These are phyloP conservation scores for Dryas drummondii DNA, from an alignment of 306 rosid species.

Conservation along the genomic window DNA sequence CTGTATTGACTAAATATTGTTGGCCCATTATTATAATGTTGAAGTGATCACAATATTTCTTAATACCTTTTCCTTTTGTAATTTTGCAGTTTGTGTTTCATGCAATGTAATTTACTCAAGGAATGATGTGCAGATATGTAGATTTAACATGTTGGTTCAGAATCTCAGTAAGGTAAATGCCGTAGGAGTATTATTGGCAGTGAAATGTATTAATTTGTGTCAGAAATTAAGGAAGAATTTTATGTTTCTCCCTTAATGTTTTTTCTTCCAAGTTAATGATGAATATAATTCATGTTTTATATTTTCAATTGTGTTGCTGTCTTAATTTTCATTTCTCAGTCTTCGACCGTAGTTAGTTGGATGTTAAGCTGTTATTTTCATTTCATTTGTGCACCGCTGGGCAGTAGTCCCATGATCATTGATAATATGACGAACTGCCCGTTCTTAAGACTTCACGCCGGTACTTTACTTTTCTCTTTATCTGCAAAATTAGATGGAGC, in stretches of 20 bases:
- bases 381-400: background rate
- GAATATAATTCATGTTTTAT: constrained; percentile 7
- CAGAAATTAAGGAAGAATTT: constrained; percentile 1
- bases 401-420: too few species aligned
- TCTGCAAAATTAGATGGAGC: background rate
- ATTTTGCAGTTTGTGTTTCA: constrained; percentile 45
- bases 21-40: background rate
- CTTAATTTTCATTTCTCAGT: background rate
- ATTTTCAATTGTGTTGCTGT: background rate
- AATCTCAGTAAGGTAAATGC: constrained; percentile 33
- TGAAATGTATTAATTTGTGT: constrained; percentile 4
- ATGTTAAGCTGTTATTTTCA: background rate
- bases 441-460: background rate
- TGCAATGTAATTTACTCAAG: constrained; percentile 39
- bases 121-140: constrained; percentile 40
- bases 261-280: constrained; percentile 7
- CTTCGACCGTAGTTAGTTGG: background rate
- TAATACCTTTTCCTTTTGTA: constrained; percentile 8
- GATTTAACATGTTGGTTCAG: constrained; percentile 40
- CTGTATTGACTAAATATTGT: background rate
- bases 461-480: background rate
- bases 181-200: constrained; percentile 30
- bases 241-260: constrained; percentile 13
- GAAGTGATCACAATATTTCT: background rate
- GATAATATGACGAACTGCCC: too few species aligned